Base-by-base conservation (phyloP, 306 rosid genomes). In the Ziziphus jujuba region DNA sequence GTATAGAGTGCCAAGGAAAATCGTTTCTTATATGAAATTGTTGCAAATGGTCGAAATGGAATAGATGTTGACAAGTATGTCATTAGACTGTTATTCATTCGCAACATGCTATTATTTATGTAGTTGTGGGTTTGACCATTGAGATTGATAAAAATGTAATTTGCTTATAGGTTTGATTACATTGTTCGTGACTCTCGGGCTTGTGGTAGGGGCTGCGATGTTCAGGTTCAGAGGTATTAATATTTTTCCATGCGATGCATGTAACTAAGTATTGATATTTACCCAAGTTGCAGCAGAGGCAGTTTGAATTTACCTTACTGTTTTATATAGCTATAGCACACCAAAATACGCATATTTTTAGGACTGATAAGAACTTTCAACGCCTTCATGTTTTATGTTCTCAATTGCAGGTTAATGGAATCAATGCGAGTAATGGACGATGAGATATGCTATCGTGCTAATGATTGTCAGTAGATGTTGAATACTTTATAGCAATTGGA, bases 11-110 rank as follows among this genome's bases (percentile, higher is more conserved):
- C 85, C 56, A 79, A 76, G 65, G 86, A 78, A 69, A 92, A 92
- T 74, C 47, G 74, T 59, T 92, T 90, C 85, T 79, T 92, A 72
- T 92, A 84, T 81, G 98, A 92, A 72, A 90, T 92, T 71, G 98
- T 92, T 74, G 97, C 98, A 55, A 92, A 92, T 76, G 98, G 97
- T 53, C 81, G 90, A 75, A 92, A 85, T 75, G 97, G 97, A 76
- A 90, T 92, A 73, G 98, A 92, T 80, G 98, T 92, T 74, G 97
- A 92, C 86, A 90, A 90, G 98, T 92, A 74, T 48, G 66, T 25
- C 53, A 57, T 72, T 53, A 44, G 55, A 22, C 59, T 3, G 50
- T 49, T 70, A 55, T 47, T 15, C 61, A 33, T 54, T 56, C 55
- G 56, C n/a, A 17, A 69, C 9, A 40, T 71, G 19, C 24, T 54